Evolutionary conservation across 2,329 filamentous ascomycete genomes (phyloP).

Genomic region (Colletotrichum godetiae): DNA sequence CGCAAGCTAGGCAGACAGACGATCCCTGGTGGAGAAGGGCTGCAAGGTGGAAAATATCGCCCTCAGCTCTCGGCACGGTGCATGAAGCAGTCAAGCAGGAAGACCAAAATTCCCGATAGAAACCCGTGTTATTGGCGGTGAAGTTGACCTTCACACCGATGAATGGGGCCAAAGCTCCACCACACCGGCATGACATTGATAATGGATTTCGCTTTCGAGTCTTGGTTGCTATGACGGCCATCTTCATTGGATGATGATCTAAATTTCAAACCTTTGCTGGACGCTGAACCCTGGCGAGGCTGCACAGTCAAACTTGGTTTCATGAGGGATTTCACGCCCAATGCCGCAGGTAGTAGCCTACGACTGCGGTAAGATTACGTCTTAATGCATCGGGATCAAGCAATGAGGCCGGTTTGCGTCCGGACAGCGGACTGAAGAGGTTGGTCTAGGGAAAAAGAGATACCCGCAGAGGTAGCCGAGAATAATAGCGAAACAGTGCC

Average conservation of each 20-base stretch:
- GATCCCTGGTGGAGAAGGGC: slow-evolving; percentile 22
- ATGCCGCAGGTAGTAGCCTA: background rate
- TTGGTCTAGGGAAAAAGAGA: background rate
- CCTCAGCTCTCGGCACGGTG: slow-evolving; percentile 20
- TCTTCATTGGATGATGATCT: slow-evolving; percentile 31
- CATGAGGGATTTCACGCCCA: slow-evolving; percentile 32
- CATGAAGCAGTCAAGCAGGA: slow-evolving; percentile 17
- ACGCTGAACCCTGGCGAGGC: slow-evolving; percentile 29
- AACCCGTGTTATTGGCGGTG: slow-evolving; percentile 28
- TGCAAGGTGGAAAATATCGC: slow-evolving; percentile 32
- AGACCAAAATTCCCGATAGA: slow-evolving; percentile 12
- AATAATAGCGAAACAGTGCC: slow-evolving; percentile 29
- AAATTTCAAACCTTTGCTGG: slow-evolving; percentile 21
- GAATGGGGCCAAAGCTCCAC: slow-evolving; percentile 24
- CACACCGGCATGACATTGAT: slow-evolving; percentile 33
- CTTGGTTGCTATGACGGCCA: slow-evolving; percentile 13
- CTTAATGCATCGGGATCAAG: slow-evolving; percentile 31
- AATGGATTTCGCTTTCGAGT: slow-evolving; percentile 21
- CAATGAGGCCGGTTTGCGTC: slow-evolving; percentile 10
- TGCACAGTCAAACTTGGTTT: slow-evolving; percentile 34
- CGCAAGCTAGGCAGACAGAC: background rate
- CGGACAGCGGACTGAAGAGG: background rate
- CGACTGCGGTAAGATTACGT: slow-evolving; percentile 33
- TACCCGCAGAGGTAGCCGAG: slow-evolving; percentile 27
- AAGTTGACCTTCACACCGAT: slow-evolving; percentile 19